Evolutionary conservation across 176 grass and related monocot genomes (phyloP).

Genomic region (Cenchrus fungigraminus): DNA sequence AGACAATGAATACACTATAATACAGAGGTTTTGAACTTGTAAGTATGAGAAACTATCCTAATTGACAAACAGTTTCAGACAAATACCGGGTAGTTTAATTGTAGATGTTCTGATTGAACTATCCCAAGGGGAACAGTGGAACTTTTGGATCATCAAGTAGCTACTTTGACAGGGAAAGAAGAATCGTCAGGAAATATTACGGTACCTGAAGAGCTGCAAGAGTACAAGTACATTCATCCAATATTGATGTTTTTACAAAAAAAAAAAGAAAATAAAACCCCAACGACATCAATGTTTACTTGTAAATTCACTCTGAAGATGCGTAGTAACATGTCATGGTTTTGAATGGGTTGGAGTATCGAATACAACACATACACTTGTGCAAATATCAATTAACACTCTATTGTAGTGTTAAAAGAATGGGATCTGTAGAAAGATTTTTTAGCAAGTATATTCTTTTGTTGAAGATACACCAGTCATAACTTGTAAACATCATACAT

Average conservation of each 20-base stretch:
- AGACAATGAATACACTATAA: slow-evolving; percentile 14
- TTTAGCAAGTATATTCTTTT: slow-evolving; percentile 28
- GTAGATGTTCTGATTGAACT: background rate
- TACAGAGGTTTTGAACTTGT: slow-evolving; percentile 35
- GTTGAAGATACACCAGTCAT: slow-evolving; percentile 32
- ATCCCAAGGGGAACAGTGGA: background rate
- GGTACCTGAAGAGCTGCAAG: background rate
- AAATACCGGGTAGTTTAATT: background rate
- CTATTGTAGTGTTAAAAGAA: slow-evolving; percentile 5
- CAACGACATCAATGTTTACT: no score
- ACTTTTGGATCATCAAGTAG: background rate
- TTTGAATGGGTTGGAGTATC: no score
- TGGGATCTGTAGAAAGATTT: slow-evolving; percentile 2
- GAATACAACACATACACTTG: no score
- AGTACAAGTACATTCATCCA: background rate
- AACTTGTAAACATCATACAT: slow-evolving; percentile 38
- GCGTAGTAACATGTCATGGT: no score
- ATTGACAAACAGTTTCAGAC: background rate
- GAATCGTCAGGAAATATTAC: background rate
- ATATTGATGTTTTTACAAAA: background rate
- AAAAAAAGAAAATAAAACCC: no score
- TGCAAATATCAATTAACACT: background rate
- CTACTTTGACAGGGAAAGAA: background rate
- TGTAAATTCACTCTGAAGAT: no score
- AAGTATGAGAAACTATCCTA: background rate